A percentile compares a stretch with the other conserved stretches of the same genome.
phyloP scores from a whole-genome alignment of 805 yeast species.

The Ascoidea rubescens region DNA sequence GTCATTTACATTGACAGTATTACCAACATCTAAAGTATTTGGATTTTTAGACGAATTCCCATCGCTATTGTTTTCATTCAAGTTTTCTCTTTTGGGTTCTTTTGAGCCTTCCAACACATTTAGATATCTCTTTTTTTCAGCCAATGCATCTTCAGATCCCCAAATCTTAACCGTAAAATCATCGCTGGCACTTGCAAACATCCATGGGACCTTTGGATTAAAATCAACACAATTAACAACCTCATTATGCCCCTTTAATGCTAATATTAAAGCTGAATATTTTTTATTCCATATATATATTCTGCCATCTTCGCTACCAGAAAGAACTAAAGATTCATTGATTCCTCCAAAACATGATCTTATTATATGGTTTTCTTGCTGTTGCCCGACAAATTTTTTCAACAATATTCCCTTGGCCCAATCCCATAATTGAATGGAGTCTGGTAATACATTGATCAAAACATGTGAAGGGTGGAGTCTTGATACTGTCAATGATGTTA shows the following conservation, averaged over 20 bases:
- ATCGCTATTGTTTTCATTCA: not conserved
- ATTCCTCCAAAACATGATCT: constrained; percentile 68
- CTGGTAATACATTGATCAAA: constrained; percentile 54
- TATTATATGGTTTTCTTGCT: constrained; percentile 55
- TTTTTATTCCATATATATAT: constrained; percentile 68
- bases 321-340: constrained; percentile 53
- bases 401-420: constrained; percentile 40
- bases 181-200: constrained; percentile 81
- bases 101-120: not conserved
- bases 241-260: constrained; percentile 48
- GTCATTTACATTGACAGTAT: not conserved
- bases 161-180: constrained; percentile 60
- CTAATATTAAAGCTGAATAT: constrained; percentile 50
- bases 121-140: not conserved
- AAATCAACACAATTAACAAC: constrained; percentile 72
- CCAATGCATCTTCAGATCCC: constrained; percentile 22
- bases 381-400: constrained; percentile 58
- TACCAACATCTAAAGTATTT: not conserved
- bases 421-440: constrained; percentile 76
- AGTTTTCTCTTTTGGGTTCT: not conserved
- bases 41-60: not conserved
- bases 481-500: constrained; percentile 54
- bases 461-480: constrained; percentile 35
- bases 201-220: constrained; percentile 31
- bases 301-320: constrained; percentile 75